A percentile compares a stretch with the other conserved stretches of the same genome.
Evolutionary conservation across 108 stramenopile species (phyloP).

Genomic region (Nannochloropsis salina): DNA sequence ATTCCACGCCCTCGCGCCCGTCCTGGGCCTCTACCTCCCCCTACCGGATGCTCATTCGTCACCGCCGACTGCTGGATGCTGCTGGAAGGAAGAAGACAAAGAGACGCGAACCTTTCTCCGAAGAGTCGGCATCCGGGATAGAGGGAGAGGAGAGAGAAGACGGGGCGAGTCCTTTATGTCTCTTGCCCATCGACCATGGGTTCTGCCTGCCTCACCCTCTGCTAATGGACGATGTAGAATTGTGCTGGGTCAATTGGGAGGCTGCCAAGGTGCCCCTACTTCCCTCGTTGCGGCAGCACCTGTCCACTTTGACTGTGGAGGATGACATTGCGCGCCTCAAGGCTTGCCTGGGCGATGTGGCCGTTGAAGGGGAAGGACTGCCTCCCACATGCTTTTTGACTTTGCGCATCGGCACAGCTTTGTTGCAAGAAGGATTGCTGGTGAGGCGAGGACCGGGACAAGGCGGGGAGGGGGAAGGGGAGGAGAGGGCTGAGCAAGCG

Average conservation of each 20-base stretch:
- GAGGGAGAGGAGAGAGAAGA: neutral
- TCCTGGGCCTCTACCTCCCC: neutral
- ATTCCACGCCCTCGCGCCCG: neutral
- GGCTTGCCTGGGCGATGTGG: slow-evolving; percentile 10
- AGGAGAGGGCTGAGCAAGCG: neutral
- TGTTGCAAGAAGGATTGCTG: slow-evolving; percentile 23
- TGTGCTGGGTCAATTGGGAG: slow-evolving; percentile 23
- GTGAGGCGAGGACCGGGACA: neutral
- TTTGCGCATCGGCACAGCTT: slow-evolving; percentile 29
- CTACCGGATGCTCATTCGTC: neutral
- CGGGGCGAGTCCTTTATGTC: neutral
- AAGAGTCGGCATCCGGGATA: too few relatives aligned
- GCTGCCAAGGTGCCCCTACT: slow-evolving; percentile 15
- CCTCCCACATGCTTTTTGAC: slow-evolving; percentile 10
- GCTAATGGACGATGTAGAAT: neutral
- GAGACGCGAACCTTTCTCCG: too few relatives aligned
- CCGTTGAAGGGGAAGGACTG: neutral
- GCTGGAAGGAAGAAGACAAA: neutral
- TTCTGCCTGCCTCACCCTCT: slow-evolving; percentile 29
- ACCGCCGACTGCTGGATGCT: neutral
- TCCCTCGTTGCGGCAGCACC: neutral
- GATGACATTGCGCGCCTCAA: neutral
- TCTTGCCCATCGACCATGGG: slow-evolving; percentile 38
- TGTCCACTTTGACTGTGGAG: neutral
- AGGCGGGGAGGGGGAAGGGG: slow-evolving; percentile 3